Base-by-base conservation (phyloP, 202 grass and related monocot genomes). In the Zoysia matrella region DNA sequence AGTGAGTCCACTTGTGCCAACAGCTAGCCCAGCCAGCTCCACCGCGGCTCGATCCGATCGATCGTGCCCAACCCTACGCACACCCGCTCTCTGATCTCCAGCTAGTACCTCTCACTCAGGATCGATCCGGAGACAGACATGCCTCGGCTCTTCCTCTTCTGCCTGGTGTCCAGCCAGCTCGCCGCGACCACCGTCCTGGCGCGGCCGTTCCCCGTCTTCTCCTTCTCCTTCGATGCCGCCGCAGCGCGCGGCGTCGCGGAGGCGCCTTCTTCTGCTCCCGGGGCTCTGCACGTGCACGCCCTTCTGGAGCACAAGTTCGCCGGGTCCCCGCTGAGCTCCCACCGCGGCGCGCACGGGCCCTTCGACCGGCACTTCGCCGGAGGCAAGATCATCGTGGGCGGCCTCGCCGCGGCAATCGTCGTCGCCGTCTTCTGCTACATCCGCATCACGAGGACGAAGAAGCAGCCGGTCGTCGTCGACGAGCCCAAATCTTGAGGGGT, bases 391-490 rank as follows among this genome's bases (percentile, higher is more conserved):
- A 94, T 98, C 16, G 65, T 98, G 12, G 86, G 82, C 0, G 95
- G 90, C 3, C 79, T 98, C 40, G 84, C 86, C 0, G 83, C 77
- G 3, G 86, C 95, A 3, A 75, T 98, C 69, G 18, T 98, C 51
- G 76, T 78, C 39, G 65, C 90, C 1, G 85, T 95, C 16, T 86
- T 98, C 61, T 95, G 72, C 87, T 98, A 98, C 83, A 91, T 98
- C 78, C 88, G 95, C 22, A 92, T 98, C 71, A 98, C 95, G 2
- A 94, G 84, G 86, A 78, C 68, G 11, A 94, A 91, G 74, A 89
- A 63, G 60, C 22, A 40, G 30, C 30, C 30, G 30, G 16, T 40
- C 48, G 48, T 50, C 8, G 40, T 51, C 30, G 30, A 36, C 1
- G 92, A 91, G 14, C 73, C 83, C 3, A 95, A 98, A 91, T 76